These are phyloP conservation scores for Fraxinus sp. DNA, from an alignment of 305 asterid species.

Conservation along the genomic window DNA sequence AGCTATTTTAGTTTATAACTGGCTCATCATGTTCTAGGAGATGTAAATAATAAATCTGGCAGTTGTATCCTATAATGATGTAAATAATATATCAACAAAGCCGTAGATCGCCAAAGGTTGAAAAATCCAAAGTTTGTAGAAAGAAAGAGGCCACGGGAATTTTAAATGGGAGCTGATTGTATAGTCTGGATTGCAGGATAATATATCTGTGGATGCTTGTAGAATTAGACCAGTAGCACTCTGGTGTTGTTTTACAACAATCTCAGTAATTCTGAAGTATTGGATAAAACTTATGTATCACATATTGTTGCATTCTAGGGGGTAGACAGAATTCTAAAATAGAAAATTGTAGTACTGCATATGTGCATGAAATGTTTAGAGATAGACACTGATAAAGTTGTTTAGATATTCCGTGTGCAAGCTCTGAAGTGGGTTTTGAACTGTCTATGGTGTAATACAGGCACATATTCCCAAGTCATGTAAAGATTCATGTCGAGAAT, in stretches of 20 bases:
- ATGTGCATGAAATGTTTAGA: background rate
- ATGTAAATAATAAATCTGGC: background rate
- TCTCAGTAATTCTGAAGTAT: background rate
- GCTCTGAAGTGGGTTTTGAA: slow-evolving; percentile 23
- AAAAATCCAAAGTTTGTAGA: background rate
- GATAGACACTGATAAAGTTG: background rate
- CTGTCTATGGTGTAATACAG: slow-evolving; percentile 36
- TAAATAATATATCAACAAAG: background rate
- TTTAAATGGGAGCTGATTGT: background rate
- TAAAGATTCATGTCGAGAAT: slow-evolving; percentile 68
- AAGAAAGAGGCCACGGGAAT: background rate
- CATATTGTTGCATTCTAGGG: background rate
- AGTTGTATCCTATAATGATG: slow-evolving; percentile 4
- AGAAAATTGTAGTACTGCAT: slow-evolving; percentile 4
- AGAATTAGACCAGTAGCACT: background rate
- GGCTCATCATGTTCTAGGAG: background rate
- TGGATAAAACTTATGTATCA: background rate
- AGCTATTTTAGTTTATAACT: background rate
- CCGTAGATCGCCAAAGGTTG: slow-evolving; percentile 13
- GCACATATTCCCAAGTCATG: slow-evolving; percentile 61
- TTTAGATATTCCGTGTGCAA: background rate
- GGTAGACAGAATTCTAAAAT: background rate
- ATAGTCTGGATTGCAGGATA: background rate
- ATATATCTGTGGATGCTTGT: background rate
- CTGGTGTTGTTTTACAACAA: background rate